Percentiles rank a stretch among this genome's conserved stretches.
phyloP scores from a whole-genome alignment of 2,329 filamentous ascomycete genomes.

The Talaromyces sp. region DNA sequence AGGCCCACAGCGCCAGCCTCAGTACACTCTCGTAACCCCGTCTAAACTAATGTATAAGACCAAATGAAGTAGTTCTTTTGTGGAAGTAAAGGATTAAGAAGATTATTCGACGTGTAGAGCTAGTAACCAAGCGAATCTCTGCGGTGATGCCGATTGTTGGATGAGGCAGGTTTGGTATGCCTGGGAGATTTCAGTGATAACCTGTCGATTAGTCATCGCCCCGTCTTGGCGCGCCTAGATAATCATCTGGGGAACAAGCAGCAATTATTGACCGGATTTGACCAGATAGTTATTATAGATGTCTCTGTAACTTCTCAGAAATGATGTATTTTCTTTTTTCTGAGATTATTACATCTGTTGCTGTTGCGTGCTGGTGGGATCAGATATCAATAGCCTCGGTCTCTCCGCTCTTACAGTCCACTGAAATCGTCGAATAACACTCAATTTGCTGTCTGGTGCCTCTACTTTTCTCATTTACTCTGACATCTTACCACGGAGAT shows the following conservation, averaged over 20 bases:
- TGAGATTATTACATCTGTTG: too few relatives aligned
- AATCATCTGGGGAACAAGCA: not conserved
- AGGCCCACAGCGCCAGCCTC: not conserved
- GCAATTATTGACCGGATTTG: not conserved
- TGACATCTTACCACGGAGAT: not conserved
- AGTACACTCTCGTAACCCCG: not conserved
- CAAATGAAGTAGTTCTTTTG: not conserved
- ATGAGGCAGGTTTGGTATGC: conserved; percentile 32
- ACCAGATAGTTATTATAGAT: too few relatives aligned
- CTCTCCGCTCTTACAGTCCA: not conserved
- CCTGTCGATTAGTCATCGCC: conserved; percentile 31
- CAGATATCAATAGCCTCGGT: not conserved
- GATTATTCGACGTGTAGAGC: not conserved
- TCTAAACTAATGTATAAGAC: not conserved
- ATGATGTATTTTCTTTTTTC: too few relatives aligned
- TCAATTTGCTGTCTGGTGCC: not conserved
- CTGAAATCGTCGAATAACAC: too few relatives aligned
- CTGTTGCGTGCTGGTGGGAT: too few relatives aligned
- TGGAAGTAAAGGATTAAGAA: not conserved
- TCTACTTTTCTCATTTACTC: too few relatives aligned
- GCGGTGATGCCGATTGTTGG: conserved; percentile 24
- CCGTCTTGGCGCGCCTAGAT: not conserved
- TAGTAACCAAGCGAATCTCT: not conserved
- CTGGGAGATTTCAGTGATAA: conserved; percentile 35
- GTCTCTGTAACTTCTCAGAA: too few relatives aligned